Conservation (phyloP, 192 early-diverging fungal species). For the Coemansia umbellata region DNA sequence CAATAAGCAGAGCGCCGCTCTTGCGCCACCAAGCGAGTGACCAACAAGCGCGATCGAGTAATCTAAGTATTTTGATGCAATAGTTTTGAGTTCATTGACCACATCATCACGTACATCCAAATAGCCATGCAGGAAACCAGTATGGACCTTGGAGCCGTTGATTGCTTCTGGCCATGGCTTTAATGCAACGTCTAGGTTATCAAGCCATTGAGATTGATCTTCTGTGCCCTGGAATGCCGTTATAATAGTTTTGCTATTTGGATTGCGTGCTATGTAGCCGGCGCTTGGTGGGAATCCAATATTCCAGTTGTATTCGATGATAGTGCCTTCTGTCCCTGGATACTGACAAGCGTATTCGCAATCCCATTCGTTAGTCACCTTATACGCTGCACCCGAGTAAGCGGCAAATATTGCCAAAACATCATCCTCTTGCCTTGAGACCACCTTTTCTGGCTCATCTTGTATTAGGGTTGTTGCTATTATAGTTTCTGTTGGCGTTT, state of each 20-base stretch:
- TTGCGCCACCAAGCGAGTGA: constrained; percentile 44
- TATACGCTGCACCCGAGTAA: constrained; percentile 45
- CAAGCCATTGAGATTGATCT: constrained; percentile 24
- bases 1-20: constrained; percentile 27
- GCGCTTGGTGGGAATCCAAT: constrained; percentile 20
- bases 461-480: neutral
- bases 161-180: constrained; percentile 23
- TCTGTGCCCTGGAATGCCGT: constrained; percentile 47
- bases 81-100: constrained; percentile 1
- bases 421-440: constrained; percentile 3
- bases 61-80: constrained; percentile 25
- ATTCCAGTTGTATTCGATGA: constrained; percentile 38
- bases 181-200: constrained; percentile 26
- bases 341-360: constrained; percentile 35
- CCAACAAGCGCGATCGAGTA: constrained; percentile 39
- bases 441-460: neutral
- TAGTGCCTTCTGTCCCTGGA: constrained; percentile 36
- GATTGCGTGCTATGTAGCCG: constrained; percentile 45
- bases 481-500: too few relatives aligned
- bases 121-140: constrained; percentile 42
- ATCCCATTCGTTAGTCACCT: constrained; percentile 30
- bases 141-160: constrained; percentile 34
- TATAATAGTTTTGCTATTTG: constrained; percentile 13
- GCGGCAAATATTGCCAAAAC: constrained; percentile 30
- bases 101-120: constrained; percentile 13